Evolutionary conservation across 2,329 filamentous ascomycete species (phyloP).

Genomic region (Diaporthe sp.): DNA sequence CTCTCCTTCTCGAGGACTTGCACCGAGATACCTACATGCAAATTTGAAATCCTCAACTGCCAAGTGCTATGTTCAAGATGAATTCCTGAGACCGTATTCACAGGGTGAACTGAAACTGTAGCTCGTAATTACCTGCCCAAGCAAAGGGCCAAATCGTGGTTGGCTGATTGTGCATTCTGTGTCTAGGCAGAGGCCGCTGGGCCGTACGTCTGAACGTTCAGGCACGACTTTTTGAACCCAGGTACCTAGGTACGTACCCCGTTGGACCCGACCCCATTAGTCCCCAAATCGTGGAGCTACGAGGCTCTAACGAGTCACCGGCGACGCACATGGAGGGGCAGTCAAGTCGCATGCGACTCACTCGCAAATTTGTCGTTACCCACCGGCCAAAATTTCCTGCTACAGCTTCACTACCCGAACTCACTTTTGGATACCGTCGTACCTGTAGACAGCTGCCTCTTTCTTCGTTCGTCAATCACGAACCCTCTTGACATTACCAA

Average conservation of each 20-base stretch:
- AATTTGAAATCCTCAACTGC: background rate
- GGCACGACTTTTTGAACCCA: constrained; percentile 5
- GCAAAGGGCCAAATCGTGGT: background rate
- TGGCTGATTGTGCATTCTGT: background rate
- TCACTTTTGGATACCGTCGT: background rate
- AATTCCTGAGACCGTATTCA: background rate
- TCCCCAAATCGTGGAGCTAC: constrained; percentile 21
- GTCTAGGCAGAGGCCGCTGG: background rate
- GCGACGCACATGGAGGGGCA: constrained; percentile 25
- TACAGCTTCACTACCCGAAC: constrained; percentile 18
- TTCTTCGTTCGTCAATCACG: constrained; percentile 33
- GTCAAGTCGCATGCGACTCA: constrained; percentile 25
- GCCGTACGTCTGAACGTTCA: background rate
- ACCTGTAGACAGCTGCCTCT: constrained; percentile 5
- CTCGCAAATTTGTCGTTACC: constrained; percentile 39
- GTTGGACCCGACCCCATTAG: constrained; percentile 5
- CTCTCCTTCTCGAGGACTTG: background rate
- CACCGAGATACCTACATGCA: background rate
- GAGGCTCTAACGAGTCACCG: constrained; percentile 26
- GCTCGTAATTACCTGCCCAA: background rate
- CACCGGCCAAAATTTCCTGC: constrained; percentile 41
- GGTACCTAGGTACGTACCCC: background rate
- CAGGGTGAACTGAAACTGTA: background rate
- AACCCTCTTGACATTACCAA: constrained; percentile 53
- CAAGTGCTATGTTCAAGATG: background rate